phyloP scores from a whole-genome alignment of 306 rosid species.

The Citrullus colocynthis region DNA sequence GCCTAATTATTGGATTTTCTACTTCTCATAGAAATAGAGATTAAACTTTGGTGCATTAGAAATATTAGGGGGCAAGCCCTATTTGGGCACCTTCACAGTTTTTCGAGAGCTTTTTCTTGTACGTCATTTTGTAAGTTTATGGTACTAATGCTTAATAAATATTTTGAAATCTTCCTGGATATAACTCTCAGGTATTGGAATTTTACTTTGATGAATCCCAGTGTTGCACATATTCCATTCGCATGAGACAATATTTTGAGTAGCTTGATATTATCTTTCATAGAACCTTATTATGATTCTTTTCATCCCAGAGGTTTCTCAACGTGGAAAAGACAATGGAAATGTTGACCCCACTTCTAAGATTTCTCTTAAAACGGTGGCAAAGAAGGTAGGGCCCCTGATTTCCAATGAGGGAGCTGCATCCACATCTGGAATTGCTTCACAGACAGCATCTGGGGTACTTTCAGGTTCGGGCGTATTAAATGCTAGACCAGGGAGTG shows the following conservation, averaged over 20 bases:
- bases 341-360: slow-evolving; percentile 61
- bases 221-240: not conserved
- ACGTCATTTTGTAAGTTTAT: not conserved
- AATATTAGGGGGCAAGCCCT: not conserved
- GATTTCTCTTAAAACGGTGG: slow-evolving; percentile 45
- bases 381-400: slow-evolving; percentile 57
- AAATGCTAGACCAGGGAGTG: slow-evolving; percentile 97
- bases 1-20: not conserved
- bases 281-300: slow-evolving; percentile 15
- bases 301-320: slow-evolving; percentile 69
- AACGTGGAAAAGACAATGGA: slow-evolving; percentile 87
- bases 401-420: slow-evolving; percentile 72
- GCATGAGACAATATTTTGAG: not conserved
- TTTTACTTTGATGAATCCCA: not conserved
- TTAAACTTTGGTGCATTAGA: not conserved
- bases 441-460: slow-evolving; percentile 96
- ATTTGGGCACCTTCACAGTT: not conserved
- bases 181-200: not conserved
- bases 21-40: not conserved
- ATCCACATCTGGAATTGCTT: slow-evolving; percentile 76
- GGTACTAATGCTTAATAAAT: not conserved
- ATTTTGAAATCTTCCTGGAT: not conserved
- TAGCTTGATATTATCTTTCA: not conserved
- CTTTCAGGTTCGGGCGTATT: slow-evolving; percentile 98
- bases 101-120: not conserved